Evolutionary conservation across 805 yeast species (phyloP).

Genomic region (Pichia exigua): DNA sequence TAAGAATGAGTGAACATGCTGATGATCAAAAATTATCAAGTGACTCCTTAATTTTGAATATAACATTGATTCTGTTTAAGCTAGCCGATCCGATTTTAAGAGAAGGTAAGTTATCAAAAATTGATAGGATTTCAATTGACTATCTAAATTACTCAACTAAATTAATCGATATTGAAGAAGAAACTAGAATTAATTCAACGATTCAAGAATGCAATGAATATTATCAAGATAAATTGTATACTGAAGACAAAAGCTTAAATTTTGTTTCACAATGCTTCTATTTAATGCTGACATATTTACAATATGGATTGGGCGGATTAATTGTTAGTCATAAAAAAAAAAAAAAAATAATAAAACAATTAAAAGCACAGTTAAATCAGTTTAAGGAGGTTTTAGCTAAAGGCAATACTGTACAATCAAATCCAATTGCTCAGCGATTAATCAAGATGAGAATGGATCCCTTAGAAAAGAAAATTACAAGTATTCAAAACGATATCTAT

Average conservation of each 20-base stretch:
- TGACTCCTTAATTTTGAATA: constrained; percentile 77
- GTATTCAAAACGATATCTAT: constrained; percentile 39
- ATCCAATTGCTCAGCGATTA: constrained; percentile 26
- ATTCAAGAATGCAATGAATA: constrained; percentile 58
- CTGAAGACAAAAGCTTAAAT: constrained; percentile 35
- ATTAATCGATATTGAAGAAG: constrained; percentile 63
- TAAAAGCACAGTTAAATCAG: constrained; percentile 46
- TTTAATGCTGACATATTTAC: constrained; percentile 67
- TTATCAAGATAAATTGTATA: constrained; percentile 34
- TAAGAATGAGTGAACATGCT: constrained; percentile 81
- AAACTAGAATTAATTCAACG: constrained; percentile 76
- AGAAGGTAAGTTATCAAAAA: constrained; percentile 49
- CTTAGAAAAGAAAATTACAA: constrained; percentile 28
- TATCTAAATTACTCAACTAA: constrained; percentile 49
- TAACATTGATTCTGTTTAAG: constrained; percentile 56
- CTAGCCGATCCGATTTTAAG: constrained; percentile 75
- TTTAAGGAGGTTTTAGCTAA: constrained; percentile 33
- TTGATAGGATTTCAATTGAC: constrained; percentile 68
- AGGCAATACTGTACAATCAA: constrained; percentile 8
- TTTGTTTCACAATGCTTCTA: constrained; percentile 91
- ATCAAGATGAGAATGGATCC: constrained; percentile 23
- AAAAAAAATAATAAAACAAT: constrained; percentile 39
- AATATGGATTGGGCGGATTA: constrained; percentile 86
- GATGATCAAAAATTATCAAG: constrained; percentile 58
- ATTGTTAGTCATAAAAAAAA: constrained; percentile 49